Percentiles rank a stretch among this genome's conserved stretches.
Evolutionary conservation across 106 monocot species (phyloP).

Genomic region (Vanilla planifolia): DNA sequence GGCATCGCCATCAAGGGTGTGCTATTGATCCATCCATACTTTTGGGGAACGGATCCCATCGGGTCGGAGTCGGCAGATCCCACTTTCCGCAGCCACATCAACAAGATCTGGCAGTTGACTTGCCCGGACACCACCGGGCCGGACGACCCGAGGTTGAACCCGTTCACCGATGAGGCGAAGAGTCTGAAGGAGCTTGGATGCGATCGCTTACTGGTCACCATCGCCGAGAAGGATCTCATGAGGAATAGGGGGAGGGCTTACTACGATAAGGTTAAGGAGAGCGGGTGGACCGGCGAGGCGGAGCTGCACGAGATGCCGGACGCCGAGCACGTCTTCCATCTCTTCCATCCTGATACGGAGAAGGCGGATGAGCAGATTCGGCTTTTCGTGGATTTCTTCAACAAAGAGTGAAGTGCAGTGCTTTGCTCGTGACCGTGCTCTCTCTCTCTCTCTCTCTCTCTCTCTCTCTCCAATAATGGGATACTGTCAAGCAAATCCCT

Average conservation of each 20-base stretch:
- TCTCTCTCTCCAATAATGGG: too few species aligned
- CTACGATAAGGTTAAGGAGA: constrained; percentile 7
- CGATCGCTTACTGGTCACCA: neutral
- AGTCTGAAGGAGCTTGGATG: neutral
- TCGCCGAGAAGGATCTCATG: neutral
- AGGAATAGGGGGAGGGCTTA: constrained; percentile 8
- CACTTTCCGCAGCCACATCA: neutral
- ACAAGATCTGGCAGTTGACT: neutral
- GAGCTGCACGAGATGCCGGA: constrained; percentile 10
- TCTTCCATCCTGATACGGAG: neutral
- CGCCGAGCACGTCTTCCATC: constrained; percentile 8
- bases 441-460: too few species aligned
- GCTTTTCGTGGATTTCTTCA: constrained; percentile 6
- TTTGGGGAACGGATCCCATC: constrained; percentile 7
- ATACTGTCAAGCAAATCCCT: too few species aligned
- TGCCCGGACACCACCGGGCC: neutral
- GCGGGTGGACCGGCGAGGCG: neutral
- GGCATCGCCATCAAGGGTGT: constrained; percentile 1
- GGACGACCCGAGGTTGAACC: constrained; percentile 9
- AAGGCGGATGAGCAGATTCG: neutral
- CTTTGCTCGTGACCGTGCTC: too few species aligned
- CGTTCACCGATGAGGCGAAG: neutral
- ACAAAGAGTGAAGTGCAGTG: too few species aligned
- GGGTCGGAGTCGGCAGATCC: constrained; percentile 3
- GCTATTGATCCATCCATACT: constrained; percentile 5